These are phyloP conservation scores for Fusarium subglutinans DNA, from an alignment of 2,329 filamentous ascomycete genomes.

Conservation along the genomic window DNA sequence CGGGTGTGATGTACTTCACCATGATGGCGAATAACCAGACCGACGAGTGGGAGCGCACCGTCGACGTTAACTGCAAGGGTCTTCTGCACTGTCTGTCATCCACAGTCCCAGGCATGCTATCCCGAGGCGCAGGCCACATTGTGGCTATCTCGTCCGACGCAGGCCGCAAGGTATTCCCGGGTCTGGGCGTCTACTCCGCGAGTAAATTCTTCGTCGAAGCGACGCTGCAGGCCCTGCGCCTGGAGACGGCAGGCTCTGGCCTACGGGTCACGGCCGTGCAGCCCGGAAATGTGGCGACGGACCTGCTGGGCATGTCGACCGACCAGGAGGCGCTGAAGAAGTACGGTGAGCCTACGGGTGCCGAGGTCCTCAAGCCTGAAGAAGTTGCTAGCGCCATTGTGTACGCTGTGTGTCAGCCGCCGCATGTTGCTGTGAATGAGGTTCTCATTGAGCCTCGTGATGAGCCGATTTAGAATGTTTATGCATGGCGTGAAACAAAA, in stretches of 20 bases:
- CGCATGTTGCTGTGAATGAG: conserved; percentile 82
- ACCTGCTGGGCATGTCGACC: conserved; percentile 77
- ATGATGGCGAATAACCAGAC: conserved; percentile 81
- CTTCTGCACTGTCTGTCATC: conserved; percentile 77
- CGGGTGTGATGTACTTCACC: conserved; percentile 89
- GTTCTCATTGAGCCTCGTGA: conserved; percentile 81
- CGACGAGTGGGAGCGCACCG: conserved; percentile 82
- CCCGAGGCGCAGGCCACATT: conserved; percentile 75
- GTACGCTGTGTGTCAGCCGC: conserved; percentile 77
- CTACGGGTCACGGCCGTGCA: conserved; percentile 79
- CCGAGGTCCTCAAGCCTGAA: conserved; percentile 76
- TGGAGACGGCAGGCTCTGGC: conserved; percentile 80
- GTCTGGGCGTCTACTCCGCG: conserved; percentile 82
- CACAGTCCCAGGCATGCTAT: conserved; percentile 76
- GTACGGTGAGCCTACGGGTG: conserved; percentile 78
- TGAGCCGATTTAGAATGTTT: conserved; percentile 68
- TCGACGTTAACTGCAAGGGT: conserved; percentile 89
- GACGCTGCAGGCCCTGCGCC: conserved; percentile 76
- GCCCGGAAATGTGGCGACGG: conserved; percentile 80
- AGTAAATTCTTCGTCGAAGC: conserved; percentile 89
- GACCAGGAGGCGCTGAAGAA: conserved; percentile 81
- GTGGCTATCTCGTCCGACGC: conserved; percentile 86
- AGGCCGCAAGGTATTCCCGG: conserved; percentile 83
- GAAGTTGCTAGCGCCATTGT: conserved; percentile 79
- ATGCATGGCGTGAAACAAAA: neutral